Evolutionary conservation across 345 rosid genomes (phyloP), one percentile per base, ranked within the genome.

Genomic region (Brassica juncea): DNA sequence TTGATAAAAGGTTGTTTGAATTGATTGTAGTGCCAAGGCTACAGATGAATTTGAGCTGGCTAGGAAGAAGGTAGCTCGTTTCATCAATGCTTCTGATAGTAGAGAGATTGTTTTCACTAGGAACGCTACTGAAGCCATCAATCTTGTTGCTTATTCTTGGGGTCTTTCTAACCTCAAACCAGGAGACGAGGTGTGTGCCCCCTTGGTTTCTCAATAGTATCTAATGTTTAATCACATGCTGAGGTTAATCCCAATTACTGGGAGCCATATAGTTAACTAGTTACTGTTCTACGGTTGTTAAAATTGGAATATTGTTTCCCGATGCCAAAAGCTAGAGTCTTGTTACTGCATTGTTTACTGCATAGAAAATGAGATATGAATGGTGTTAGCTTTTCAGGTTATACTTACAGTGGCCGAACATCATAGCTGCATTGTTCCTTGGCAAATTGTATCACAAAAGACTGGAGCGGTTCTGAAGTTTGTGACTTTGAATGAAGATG

Each of bases 61-160:
- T 8, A 87, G 99, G 79, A 90, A 93, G 84, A 93, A 95, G 59
- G 97, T 95, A 23, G 93, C 98, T 5, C 73, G 84, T 62, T 93
- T 95, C 74, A 86, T 95, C 57, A 95, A 93, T 81, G 99, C 98
- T 2, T 73, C 85, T 0, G 94, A 91, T 21, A 74, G 88, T 59
- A 66, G 80, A 75, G 97, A 95, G 86, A 90, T 94, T 76, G 87
- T 95, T 54, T 93, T 95, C 80, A 95, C 99, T 0, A 91, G 89
- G 78, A 93, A 95, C 80, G 99, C 99, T 2, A 93, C 99, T 25
- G 99, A 95, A 83, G 99, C 99, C 47, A 89, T 95, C 77, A 93
- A 95, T 87, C 86, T 95, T 31, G 96, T 95, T 0, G 97, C 99
- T 31, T 81, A 93, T 55, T 81, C 96, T 0, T 93, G 97, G 99